These are phyloP conservation scores for Ceratobasidium sp. DNA, from an alignment of 1,284 basidiomycete species.

Conservation along the genomic window DNA sequence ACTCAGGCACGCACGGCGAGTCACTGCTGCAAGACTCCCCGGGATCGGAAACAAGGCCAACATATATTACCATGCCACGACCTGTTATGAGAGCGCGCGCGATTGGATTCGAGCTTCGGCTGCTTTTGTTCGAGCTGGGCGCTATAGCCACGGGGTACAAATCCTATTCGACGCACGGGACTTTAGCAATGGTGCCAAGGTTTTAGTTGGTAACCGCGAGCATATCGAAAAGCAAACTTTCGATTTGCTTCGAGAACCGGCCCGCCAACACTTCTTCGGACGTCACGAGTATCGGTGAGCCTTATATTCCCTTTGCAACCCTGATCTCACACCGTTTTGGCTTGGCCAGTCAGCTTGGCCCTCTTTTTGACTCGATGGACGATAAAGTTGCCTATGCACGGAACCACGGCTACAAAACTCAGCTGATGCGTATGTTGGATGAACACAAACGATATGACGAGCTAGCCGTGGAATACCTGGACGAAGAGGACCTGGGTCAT, in stretches of 20 bases:
- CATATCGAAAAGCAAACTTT: conserved; percentile 1
- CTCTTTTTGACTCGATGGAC: conserved; percentile 21
- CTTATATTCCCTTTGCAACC: background rate
- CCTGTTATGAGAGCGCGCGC: conserved; percentile 14
- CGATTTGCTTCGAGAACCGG: conserved; percentile 11
- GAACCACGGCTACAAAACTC: background rate
- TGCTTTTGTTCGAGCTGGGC: conserved; percentile 15
- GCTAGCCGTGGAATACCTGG: conserved; percentile 25
- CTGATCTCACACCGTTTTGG: background rate
- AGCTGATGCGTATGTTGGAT: conserved; percentile 23
- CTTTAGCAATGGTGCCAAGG: background rate
- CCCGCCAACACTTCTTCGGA: conserved; percentile 18
- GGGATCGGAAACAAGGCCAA: background rate
- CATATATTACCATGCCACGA: conserved; percentile 18
- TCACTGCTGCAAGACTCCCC: background rate
- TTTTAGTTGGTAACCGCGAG: conserved; percentile 10
- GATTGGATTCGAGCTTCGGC: background rate
- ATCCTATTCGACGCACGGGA: conserved; percentile 25
- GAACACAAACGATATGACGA: conserved; percentile 25
- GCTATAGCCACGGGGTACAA: background rate
- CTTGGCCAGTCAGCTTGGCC: background rate
- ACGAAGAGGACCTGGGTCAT: conserved; percentile 3
- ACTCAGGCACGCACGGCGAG: no score
- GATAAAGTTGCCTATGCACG: conserved; percentile 20
- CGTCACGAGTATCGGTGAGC: conserved; percentile 26